Conservation (phyloP, 2,329 filamentous ascomycete genomes). For the Diaporthe humulicola region DNA sequence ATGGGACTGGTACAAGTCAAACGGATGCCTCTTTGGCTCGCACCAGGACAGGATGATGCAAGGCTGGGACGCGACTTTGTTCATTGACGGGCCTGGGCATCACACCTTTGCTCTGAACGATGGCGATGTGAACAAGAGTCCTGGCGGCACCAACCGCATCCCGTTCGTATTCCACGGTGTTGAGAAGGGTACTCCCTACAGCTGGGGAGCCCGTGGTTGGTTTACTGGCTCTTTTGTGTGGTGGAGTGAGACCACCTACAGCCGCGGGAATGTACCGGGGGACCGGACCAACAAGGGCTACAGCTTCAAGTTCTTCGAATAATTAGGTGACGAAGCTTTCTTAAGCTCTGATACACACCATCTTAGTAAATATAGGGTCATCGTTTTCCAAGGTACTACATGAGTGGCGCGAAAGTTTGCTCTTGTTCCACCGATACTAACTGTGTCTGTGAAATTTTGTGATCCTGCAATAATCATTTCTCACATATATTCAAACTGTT, state of each 20-base stretch:
- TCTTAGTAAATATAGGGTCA: neutral
- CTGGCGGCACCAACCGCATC: constrained; percentile 25
- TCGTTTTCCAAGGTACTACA: too few relatives aligned
- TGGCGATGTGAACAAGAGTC: constrained; percentile 41
- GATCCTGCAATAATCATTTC: too few relatives aligned
- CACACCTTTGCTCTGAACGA: constrained; percentile 44
- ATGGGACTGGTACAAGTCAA: constrained; percentile 48
- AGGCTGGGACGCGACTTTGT: constrained; percentile 44
- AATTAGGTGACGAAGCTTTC: too few relatives aligned
- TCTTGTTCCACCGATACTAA: too few relatives aligned
- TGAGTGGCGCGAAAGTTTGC: too few relatives aligned
- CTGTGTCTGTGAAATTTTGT: too few relatives aligned
- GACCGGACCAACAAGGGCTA: neutral
- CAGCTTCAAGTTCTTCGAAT: constrained; percentile 19
- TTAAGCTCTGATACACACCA: neutral
- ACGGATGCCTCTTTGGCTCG: constrained; percentile 46
- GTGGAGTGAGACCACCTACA: constrained; percentile 22
- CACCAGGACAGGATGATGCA: constrained; percentile 44
- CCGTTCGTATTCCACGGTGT: constrained; percentile 17
- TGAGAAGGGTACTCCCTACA: neutral
- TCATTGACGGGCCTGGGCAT: constrained; percentile 45
- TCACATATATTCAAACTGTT: too few relatives aligned
- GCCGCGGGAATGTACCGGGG: neutral
- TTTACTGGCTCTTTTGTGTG: constrained; percentile 9
- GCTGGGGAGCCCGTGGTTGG: constrained; percentile 11